Evolutionary conservation across 2,329 filamentous ascomycete genomes (phyloP), one percentile per base, ranked within the genome.

Genomic region (Chlorencoelia australis): DNA sequence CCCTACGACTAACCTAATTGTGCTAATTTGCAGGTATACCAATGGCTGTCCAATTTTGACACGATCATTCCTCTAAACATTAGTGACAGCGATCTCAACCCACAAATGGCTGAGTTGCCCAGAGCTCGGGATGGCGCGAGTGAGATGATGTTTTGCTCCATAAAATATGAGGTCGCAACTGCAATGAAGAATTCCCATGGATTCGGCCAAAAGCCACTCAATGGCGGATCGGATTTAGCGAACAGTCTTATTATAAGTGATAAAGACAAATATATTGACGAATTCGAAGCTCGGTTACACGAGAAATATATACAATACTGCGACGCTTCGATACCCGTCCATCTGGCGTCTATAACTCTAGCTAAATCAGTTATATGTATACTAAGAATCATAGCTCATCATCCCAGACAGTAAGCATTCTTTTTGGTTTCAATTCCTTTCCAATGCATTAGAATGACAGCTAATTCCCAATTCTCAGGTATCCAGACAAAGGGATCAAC

Each of bases 11-110:
- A 11, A 13, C 3, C 11, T 8, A 3, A 8, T 4, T 8, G 10
- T 5, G 15, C 16, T 30, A 11, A 7, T 19, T 18, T 11, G 13
- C 4, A 24, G 10, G 11, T 16, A 6, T 24, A 18, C 11, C 22
- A 38, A 6, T 57, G 61, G 31, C 48, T 56, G 2, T 51, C 57
- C 6, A 59, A 56, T 22, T 70, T 65, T 35, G 65, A 72, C 48
- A 70, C 69, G 1, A 57, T 56, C 2, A 53, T 66, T 7, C 71
- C 71, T 1, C 59, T 65, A n/a, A 73, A 74, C 37, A 54, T 77
- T 29, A 66, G 75, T 52, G 73, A 77, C 48, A 61, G 56, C 3
- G 67, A 69, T 41, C 65, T 72, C 39, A 62, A 59, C 3, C 66
- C 67, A 0, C 54, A 58, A 1, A 63, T 56, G 25, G 62, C 56